Evolutionary conservation across 768 basidiomycete species (phyloP).

Genomic region (Lactarius sp.): DNA sequence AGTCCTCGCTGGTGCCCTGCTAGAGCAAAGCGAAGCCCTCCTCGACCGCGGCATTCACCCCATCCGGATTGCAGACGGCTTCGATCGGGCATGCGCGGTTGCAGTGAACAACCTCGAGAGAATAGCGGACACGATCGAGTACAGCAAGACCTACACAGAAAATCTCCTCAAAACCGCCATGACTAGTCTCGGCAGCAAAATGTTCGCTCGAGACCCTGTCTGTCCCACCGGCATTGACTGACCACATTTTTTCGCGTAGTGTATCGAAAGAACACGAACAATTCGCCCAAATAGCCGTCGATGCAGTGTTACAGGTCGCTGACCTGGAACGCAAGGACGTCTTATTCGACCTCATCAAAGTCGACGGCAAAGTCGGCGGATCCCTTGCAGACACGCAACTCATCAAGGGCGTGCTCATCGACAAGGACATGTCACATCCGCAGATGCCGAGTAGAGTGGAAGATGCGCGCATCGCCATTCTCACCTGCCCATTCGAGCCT

Average conservation of each 20-base stretch:
- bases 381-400: constrained; percentile 91
- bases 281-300: constrained; percentile 97
- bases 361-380: constrained; percentile 97
- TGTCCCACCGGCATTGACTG: not conserved
- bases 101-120: constrained; percentile 87
- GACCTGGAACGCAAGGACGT: constrained; percentile 94
- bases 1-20: constrained; percentile 94
- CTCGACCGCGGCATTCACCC: constrained; percentile 99
- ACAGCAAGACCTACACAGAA: constrained; percentile 71
- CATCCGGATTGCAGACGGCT: constrained; percentile 98
- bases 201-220: constrained; percentile 50
- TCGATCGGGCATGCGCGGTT: constrained; percentile 88
- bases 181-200: constrained; percentile 97
- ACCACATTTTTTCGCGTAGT: constrained; percentile 40
- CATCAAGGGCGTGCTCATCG: constrained; percentile 95
- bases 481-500: constrained; percentile 98
- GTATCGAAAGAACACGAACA: constrained; percentile 95
- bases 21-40: constrained; percentile 92
- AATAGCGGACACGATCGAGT: constrained; percentile 87
- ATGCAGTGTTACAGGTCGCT: constrained; percentile 92
- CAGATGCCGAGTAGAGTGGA: constrained; percentile 90
- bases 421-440: constrained; percentile 99
- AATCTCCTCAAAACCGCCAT: constrained; percentile 93
- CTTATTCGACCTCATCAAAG: constrained; percentile 97
- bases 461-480: constrained; percentile 91